Conservation (phyloP, 2,329 filamentous ascomycete species). For the Colletotrichum coccodes region DNA sequence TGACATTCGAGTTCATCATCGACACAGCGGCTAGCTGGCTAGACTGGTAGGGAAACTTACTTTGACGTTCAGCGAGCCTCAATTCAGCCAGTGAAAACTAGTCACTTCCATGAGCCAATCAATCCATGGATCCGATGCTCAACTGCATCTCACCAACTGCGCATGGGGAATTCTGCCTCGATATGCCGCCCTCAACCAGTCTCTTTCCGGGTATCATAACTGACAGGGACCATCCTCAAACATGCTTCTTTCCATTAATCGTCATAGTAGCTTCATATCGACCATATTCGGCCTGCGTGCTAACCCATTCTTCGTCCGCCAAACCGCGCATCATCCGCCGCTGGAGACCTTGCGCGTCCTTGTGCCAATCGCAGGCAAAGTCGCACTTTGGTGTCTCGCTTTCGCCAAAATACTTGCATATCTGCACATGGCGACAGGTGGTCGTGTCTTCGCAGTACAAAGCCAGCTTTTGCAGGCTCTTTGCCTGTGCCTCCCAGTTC, state of each 20-base stretch:
- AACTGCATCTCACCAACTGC: neutral
- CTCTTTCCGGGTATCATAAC: neutral
- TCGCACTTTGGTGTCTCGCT: constrained; percentile 67
- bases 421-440: constrained; percentile 79
- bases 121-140: neutral
- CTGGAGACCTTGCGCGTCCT: constrained; percentile 69
- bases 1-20: neutral
- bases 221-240: neutral
- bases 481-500: constrained; percentile 61
- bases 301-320: constrained; percentile 70
- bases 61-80: neutral
- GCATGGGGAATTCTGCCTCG: neutral
- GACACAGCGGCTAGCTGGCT: neutral
- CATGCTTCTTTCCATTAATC: constrained; percentile 41
- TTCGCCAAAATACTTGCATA: constrained; percentile 84
- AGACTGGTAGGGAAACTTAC: neutral
- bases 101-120: neutral
- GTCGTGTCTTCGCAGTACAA: constrained; percentile 83
- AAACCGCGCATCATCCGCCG: constrained; percentile 65
- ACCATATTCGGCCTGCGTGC: constrained; percentile 69
- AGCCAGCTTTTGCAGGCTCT: constrained; percentile 76
- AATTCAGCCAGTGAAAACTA: neutral
- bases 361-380: constrained; percentile 83
- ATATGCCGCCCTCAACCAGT: neutral
- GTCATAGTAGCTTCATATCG: constrained; percentile 65